Conservation (phyloP, 2,329 filamentous ascomycete genomes). For the Raffaelea albimanens region DNA sequence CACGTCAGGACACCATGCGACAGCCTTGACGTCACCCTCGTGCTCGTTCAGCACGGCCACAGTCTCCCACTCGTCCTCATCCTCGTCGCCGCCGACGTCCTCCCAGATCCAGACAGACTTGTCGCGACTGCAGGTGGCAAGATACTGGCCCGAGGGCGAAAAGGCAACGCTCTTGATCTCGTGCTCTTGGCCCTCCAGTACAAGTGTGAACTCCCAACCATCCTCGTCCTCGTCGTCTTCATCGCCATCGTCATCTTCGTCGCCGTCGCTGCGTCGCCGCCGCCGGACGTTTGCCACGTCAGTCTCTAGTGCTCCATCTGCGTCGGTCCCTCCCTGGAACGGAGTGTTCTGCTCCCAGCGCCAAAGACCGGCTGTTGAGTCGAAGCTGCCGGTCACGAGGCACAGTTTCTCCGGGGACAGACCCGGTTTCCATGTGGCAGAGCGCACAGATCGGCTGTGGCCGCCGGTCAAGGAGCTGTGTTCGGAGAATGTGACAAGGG, state of each 20-base stretch:
- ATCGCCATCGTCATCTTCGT: constrained; percentile 19
- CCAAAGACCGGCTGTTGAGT: constrained; percentile 83
- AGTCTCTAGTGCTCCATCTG: constrained; percentile 21
- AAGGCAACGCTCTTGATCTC: constrained; percentile 80
- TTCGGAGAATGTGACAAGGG: constrained; percentile 67
- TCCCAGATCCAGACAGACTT: constrained; percentile 99
- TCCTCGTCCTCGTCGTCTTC: constrained; percentile 53
- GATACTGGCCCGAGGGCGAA: constrained; percentile 61
- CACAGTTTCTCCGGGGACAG: constrained; percentile 55
- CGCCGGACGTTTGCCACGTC: constrained; percentile 24
- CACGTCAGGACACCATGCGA: constrained; percentile 77
- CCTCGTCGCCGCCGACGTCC: constrained; percentile 62
- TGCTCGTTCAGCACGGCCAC: constrained; percentile 92
- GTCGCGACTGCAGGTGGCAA: constrained; percentile 86
- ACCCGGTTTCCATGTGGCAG: constrained; percentile 78
- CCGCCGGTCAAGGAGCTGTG: constrained; percentile 76
- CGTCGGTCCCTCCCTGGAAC: constrained; percentile 17
- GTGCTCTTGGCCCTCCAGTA: constrained; percentile 89
- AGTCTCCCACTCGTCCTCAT: constrained; percentile 95
- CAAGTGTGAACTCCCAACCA: constrained; percentile 86
- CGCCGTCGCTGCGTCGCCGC: constrained; percentile 11
- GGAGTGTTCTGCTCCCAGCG: constrained; percentile 47
- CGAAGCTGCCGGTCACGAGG: constrained; percentile 87
- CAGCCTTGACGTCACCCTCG: constrained; percentile 87
- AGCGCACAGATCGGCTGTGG: constrained; percentile 83